Percentiles rank a stretch among this genome's conserved stretches.
Evolutionary conservation across 2,329 filamentous ascomycete genomes (phyloP).

Genomic region (Rhinocladiella similis): DNA sequence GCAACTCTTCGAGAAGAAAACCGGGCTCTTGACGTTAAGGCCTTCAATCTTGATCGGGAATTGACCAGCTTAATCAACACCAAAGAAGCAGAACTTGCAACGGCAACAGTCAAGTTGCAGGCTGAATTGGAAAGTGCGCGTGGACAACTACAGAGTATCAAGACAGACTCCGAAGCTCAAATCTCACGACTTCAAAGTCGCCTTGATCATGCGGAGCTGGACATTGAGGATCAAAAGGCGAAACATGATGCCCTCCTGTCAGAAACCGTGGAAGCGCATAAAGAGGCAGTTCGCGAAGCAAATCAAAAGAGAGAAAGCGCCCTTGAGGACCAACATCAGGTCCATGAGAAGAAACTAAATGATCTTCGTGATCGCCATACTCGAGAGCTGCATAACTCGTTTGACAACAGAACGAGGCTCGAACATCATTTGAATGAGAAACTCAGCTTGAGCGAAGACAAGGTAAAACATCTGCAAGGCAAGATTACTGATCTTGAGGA

Average conservation of each 20-base stretch:
- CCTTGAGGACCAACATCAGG: slow-evolving; percentile 57
- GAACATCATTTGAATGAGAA: slow-evolving; percentile 80
- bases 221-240: slow-evolving; percentile 77
- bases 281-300: slow-evolving; percentile 57
- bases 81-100: slow-evolving; percentile 76
- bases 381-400: slow-evolving; percentile 68
- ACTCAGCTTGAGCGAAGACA: slow-evolving; percentile 78
- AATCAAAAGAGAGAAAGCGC: slow-evolving; percentile 54
- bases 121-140: slow-evolving; percentile 80
- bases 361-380: slow-evolving; percentile 75
- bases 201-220: slow-evolving; percentile 74
- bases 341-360: slow-evolving; percentile 72
- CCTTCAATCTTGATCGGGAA: slow-evolving; percentile 73
- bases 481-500: slow-evolving; percentile 83
- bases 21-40: slow-evolving; percentile 68
- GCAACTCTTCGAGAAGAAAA: slow-evolving; percentile 55
- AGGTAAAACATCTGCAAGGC: slow-evolving; percentile 82
- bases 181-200: slow-evolving; percentile 70
- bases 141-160: slow-evolving; percentile 75
- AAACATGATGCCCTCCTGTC: slow-evolving; percentile 83
- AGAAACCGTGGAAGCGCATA: slow-evolving; percentile 71
- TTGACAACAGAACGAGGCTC: slow-evolving; percentile 78
- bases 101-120: slow-evolving; percentile 75
- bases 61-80: slow-evolving; percentile 81
- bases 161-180: slow-evolving; percentile 74